These are phyloP conservation scores for Apiotrichum montevideense DNA, from an alignment of 1,284 basidiomycete genomes.

Conservation along the genomic window DNA sequence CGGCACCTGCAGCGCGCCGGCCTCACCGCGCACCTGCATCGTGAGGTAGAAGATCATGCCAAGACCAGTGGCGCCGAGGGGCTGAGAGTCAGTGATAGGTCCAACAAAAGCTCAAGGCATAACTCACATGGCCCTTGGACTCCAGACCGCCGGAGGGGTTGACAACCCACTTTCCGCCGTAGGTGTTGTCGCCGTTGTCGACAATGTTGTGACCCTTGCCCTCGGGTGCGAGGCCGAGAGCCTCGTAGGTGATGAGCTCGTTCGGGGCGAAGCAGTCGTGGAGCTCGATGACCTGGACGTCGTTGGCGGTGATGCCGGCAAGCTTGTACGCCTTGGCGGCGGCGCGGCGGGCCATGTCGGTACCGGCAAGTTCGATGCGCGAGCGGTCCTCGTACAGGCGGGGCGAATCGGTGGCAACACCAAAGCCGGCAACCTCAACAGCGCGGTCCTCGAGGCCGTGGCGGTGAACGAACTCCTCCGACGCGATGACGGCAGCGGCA, in stretches of 20 bases:
- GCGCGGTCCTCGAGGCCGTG: slow-evolving; percentile 19
- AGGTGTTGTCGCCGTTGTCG: slow-evolving; percentile 18
- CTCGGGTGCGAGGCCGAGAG: slow-evolving; percentile 10
- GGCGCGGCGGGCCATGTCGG: slow-evolving; percentile 17
- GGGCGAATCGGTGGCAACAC: slow-evolving; percentile 14
- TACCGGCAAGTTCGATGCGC: slow-evolving; percentile 17
- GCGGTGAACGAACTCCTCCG: slow-evolving; percentile 14
- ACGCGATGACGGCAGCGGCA: slow-evolving; percentile 12
- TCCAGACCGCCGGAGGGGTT: slow-evolving; percentile 20
- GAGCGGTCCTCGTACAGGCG: slow-evolving; percentile 12
- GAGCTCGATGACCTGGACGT: slow-evolving; percentile 21
- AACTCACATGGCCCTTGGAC: slow-evolving; percentile 16
- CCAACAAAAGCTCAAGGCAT: no score
- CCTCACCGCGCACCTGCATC: slow-evolving; percentile 18
- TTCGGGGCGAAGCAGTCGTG: slow-evolving; percentile 23
- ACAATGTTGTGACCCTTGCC: slow-evolving; percentile 18
- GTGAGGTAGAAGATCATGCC: slow-evolving; percentile 24
- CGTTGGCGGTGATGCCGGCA: slow-evolving; percentile 11
- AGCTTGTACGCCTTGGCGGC: slow-evolving; percentile 12
- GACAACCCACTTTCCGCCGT: slow-evolving; percentile 20
- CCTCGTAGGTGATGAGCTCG: slow-evolving; percentile 20
- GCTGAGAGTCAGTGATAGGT: not conserved
- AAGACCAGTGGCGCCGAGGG: slow-evolving; percentile 19
- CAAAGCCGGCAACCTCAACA: slow-evolving; percentile 14
- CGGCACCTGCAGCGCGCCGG: slow-evolving; percentile 13